Base-by-base conservation (phyloP, 78 protist genomes). In the Dictyostelium citrinum region DNA sequence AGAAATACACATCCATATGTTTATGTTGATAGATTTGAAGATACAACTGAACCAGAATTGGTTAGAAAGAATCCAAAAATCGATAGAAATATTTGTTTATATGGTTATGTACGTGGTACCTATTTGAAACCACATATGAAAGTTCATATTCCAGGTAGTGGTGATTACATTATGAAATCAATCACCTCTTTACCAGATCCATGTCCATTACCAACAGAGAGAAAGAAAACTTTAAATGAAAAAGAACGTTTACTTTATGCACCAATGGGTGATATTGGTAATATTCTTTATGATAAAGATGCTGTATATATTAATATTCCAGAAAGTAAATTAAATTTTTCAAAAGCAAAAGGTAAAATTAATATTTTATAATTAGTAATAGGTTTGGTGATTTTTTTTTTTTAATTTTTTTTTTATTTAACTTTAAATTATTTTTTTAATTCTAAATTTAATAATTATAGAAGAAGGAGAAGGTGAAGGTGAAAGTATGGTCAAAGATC, bases 141-240 rank as follows among this genome's bases (percentile, higher is more conserved):
- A 64, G 97, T 98, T 31, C 99, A 99, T 93, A 14, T 99, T 5
- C 95, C 99, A n/a, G 99, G 99, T 24, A 84, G 82, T 43, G 99
- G 99, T 55, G 99, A 99, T 91, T 95, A 90, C 37, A 0, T 45
- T 43, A 90, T 98, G 95, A 80, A 35, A n/a, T 74, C 82, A 6
- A 74, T 98, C 14, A 58, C 86, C 8, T 39, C 77, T 17, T 75
- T 99, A 27, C 81, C 84, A 1, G 99, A 99, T 90, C 99, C 99
- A 61, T 98, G 99, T 95, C 99, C 99, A 17, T 96, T 86, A 37
- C 98, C 99, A 10, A 51, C 68, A 12, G 90, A 61, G 12, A 60
- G 75, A 39, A 86, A 74, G 91, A 91, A 96, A 43, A 96, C 83
- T 3, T 92, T 98, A 41, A 84, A 86, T 41, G 97, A 95, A 51